Conservation (phyloP, 83 land plant species). For the Thuja plicata region DNA sequence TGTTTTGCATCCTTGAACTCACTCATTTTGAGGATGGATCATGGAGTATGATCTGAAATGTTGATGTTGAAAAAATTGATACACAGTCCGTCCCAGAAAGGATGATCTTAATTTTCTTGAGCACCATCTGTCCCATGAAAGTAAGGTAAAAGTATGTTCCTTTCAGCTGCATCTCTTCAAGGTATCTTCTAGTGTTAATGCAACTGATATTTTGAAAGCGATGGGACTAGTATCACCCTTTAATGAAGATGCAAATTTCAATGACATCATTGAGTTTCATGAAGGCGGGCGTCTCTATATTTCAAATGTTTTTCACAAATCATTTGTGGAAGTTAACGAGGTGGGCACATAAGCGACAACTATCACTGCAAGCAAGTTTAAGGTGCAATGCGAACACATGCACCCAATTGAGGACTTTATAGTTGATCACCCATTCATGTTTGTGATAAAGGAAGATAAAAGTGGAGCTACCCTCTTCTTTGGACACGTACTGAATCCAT, state of each 20-base stretch:
- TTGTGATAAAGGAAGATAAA: too few species aligned
- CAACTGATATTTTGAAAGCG: too few species aligned
- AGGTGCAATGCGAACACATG: not conserved
- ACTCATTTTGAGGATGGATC: too few species aligned
- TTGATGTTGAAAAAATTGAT: too few species aligned
- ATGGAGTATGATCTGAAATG: too few species aligned
- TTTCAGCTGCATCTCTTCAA: not conserved
- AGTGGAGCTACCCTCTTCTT: too few species aligned
- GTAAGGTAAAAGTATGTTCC: not conserved
- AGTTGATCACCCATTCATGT: too few species aligned
- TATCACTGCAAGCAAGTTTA: slow-evolving; percentile 42
- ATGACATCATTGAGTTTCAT: not conserved
- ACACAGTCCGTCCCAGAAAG: too few species aligned
- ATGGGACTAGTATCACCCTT: too few species aligned
- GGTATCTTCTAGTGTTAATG: not conserved
- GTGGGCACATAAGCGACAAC: slow-evolving; percentile 92
- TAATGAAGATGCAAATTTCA: not conserved
- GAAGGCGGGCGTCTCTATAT: slow-evolving; percentile 4
- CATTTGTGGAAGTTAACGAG: too few species aligned
- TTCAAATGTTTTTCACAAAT: slow-evolving; percentile 34
- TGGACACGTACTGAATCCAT: not conserved
- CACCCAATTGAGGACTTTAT: not conserved
- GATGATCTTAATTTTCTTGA: slow-evolving; percentile 4
- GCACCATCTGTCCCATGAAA: slow-evolving; percentile 52
- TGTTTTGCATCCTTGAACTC: too few species aligned